Evolutionary conservation across 495 filamentous ascomycete species (phyloP).

Genomic region (Aspergillus steynii): DNA sequence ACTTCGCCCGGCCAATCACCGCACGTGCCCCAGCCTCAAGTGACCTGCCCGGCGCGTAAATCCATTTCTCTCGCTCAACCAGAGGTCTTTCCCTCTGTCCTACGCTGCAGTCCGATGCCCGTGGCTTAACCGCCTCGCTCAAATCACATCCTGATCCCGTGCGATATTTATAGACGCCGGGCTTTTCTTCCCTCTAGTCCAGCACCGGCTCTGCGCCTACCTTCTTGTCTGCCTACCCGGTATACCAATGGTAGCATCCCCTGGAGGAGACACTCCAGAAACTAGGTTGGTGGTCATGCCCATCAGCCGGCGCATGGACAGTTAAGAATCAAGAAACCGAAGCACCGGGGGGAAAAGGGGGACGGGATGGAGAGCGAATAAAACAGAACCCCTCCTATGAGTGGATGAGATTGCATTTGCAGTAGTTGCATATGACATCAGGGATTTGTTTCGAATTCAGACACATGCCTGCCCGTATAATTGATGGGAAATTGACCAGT

Average conservation of each 20-base stretch:
- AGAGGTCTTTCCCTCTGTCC: background rate
- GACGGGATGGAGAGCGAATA: background rate
- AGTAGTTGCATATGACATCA: background rate
- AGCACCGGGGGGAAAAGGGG: background rate
- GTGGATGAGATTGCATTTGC: background rate
- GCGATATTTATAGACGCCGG: background rate
- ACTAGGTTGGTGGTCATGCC: background rate
- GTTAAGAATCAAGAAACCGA: background rate
- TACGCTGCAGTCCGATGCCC: background rate
- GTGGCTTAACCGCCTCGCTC: background rate
- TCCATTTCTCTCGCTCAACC: background rate
- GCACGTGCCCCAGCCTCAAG: constrained; percentile 10
- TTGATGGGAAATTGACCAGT: background rate
- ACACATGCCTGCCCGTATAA: background rate
- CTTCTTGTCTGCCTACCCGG: background rate
- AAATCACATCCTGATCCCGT: constrained; percentile 6
- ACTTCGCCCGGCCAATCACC: constrained; percentile 22
- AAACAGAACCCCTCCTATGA: background rate
- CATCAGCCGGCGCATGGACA: background rate
- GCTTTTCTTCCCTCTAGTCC: background rate
- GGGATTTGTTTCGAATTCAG: background rate
- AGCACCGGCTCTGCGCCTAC: background rate
- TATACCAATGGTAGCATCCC: background rate
- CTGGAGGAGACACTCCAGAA: background rate
- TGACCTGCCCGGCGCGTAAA: constrained; percentile 28